These are phyloP conservation scores for Tricharina praecox DNA, from an alignment of 495 filamentous ascomycete species.

Conservation along the genomic window DNA sequence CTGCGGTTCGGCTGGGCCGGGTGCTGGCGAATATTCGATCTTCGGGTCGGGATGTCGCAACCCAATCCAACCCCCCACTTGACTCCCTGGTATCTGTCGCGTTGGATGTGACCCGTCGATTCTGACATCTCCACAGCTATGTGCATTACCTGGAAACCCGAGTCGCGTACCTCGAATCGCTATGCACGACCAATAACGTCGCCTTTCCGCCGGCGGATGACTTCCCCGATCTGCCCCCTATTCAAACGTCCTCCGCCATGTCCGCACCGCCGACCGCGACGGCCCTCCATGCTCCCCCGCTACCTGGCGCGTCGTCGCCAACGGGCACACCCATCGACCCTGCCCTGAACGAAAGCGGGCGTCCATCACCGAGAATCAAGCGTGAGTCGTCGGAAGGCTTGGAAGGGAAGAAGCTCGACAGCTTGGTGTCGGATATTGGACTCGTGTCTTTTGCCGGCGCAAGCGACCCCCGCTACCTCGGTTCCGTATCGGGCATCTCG, in stretches of 20 bases:
- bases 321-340: conserved; percentile 16
- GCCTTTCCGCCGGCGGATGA: conserved; percentile 56
- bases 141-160: conserved; percentile 85
- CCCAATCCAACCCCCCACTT: no score
- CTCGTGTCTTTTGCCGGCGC: conserved; percentile 60
- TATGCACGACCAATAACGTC: conserved; percentile 53
- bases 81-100: no score
- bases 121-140: conserved; percentile 40
- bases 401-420: conserved; percentile 36
- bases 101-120: no score
- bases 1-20: no score
- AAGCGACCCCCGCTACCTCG: conserved; percentile 63
- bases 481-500: conserved; percentile 77
- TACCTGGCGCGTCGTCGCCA: conserved; percentile 23
- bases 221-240: conserved; percentile 49
- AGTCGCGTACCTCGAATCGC: conserved; percentile 63
- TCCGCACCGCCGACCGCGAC: conserved; percentile 31
- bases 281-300: conserved; percentile 28
- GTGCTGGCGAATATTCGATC: no score
- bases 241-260: conserved; percentile 21
- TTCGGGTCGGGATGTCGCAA: no score
- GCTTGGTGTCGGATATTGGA: conserved; percentile 59
- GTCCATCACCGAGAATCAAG: conserved; percentile 9
- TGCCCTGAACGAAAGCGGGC: conserved; percentile 9
- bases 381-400: conserved; percentile 15